These are phyloP conservation scores for Eucalyptus polyanthemos DNA, from an alignment of 345 rosid genomes.

Conservation along the genomic window DNA sequence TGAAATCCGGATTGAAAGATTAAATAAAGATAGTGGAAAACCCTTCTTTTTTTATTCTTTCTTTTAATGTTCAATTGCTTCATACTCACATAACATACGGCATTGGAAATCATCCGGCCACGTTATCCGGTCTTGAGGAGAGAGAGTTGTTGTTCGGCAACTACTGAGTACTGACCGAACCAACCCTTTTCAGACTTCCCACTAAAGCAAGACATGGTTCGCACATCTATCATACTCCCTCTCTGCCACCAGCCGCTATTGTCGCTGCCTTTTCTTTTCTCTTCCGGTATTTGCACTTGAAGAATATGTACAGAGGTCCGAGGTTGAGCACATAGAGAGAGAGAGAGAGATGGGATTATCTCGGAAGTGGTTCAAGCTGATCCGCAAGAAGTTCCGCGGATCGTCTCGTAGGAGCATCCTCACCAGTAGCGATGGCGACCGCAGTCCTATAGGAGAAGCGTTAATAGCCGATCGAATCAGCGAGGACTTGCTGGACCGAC, in stretches of 20 bases:
- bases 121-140: constrained; percentile 6
- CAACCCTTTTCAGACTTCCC: neutral
- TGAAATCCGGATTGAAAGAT: neutral
- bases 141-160: neutral
- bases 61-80: constrained; percentile 4
- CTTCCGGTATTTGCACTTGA: neutral
- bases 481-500: neutral
- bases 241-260: neutral
- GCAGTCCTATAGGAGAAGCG: neutral
- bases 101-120: constrained; percentile 2
- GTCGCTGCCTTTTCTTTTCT: neutral
- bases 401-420: neutral
- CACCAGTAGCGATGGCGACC: neutral
- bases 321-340: neutral
- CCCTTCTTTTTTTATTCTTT: neutral
- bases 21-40: neutral
- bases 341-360: constrained; percentile 9
- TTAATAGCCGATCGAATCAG: neutral
- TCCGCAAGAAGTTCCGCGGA: constrained; percentile 14
- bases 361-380: constrained; percentile 13
- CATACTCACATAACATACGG: neutral
- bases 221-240: constrained; percentile 1
- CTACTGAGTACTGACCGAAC: neutral
- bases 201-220: constrained; percentile 12
- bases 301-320: neutral